Evolutionary conservation across 768 basidiomycete species (phyloP), one percentile per base, ranked within the genome.

Genomic region (Pisolithus microcarpus): DNA sequence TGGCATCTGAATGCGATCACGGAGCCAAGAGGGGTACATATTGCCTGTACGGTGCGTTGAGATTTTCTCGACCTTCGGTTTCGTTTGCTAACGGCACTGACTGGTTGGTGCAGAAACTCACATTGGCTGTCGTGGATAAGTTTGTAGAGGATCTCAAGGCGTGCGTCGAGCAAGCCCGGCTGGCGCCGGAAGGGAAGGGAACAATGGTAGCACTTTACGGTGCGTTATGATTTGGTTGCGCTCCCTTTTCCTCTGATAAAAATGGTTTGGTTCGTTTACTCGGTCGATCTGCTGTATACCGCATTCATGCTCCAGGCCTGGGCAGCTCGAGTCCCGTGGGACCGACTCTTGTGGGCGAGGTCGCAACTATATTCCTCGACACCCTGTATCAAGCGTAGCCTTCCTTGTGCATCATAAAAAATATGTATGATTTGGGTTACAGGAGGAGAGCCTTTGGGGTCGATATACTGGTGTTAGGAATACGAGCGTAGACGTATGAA

Each of bases 201-300:
- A 80, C 81, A 28, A 94, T 97, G 92, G 91, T 96, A 4, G 77
- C 85, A 13, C 64, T 98, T 11, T 98, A 96, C 61, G 93, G 93
- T 93, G 52, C 49, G 81, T 61, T 21, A 13, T 23, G 72, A 13
- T 23, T 46, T 18, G 13, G 37, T 48, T n/a, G n/a, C 28, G 16
- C 8, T 39, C 37, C 1, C 18, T 7, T 13, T 24, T 26, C 39
- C 38, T 16, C 30, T 40, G 10, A 39, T 46, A 7, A 42, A 21
- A 39, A 28, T 5, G 46, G 10, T 15, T 23, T 42, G 40, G 45
- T 2, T 36, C 5, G 13, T 4, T 34, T 15, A 11, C 11, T 34
- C 5, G 34, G 11, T 13, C 13, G 34, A 11, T 34, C 13, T 11
- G 11, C 13, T 34, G 34, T 34, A 31, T 31, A 11, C 30, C 30